These are phyloP conservation scores for Citrus inodora DNA, from an alignment of 345 rosid species.

Conservation along the genomic window DNA sequence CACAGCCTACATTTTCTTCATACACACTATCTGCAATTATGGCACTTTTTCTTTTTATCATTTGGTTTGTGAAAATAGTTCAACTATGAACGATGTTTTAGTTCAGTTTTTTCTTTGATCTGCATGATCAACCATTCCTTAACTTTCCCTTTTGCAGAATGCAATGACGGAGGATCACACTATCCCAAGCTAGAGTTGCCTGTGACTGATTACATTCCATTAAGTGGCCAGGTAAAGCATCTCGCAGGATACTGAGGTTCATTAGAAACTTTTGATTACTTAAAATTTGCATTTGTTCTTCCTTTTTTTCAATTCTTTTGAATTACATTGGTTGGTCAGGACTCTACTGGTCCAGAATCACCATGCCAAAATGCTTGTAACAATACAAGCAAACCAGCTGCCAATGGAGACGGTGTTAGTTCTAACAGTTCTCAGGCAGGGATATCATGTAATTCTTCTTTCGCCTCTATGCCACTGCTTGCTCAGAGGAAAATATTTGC, in stretches of 20 bases:
- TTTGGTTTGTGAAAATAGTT: not conserved
- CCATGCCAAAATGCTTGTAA: slow-evolving; percentile 25
- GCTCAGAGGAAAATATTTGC: slow-evolving; percentile 75
- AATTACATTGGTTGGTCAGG: slow-evolving; percentile 33
- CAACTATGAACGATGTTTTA: not conserved
- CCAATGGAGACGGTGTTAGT: slow-evolving; percentile 44
- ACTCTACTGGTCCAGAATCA: slow-evolving; percentile 27
- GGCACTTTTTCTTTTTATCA: not conserved
- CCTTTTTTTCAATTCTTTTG: not conserved
- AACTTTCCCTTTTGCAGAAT: slow-evolving; percentile 39
- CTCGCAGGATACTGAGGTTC: not conserved
- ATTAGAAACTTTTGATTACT: not conserved
- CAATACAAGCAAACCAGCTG: slow-evolving; percentile 22
- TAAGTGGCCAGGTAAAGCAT: slow-evolving; percentile 51
- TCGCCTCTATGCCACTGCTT: slow-evolving; percentile 47
- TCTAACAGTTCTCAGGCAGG: slow-evolving; percentile 32
- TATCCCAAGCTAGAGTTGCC: slow-evolving; percentile 76
- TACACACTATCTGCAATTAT: not conserved
- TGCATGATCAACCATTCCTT: slow-evolving; percentile 3
- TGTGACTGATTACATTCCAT: slow-evolving; percentile 57
- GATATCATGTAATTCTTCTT: slow-evolving; percentile 42
- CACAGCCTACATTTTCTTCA: not conserved
- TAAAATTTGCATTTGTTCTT: not conserved
- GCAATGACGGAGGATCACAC: slow-evolving; percentile 53
- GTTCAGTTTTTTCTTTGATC: slow-evolving; percentile 3